Conservation (phyloP, 192 early-diverging fungal species). For the Chytriomyces sp. region DNA sequence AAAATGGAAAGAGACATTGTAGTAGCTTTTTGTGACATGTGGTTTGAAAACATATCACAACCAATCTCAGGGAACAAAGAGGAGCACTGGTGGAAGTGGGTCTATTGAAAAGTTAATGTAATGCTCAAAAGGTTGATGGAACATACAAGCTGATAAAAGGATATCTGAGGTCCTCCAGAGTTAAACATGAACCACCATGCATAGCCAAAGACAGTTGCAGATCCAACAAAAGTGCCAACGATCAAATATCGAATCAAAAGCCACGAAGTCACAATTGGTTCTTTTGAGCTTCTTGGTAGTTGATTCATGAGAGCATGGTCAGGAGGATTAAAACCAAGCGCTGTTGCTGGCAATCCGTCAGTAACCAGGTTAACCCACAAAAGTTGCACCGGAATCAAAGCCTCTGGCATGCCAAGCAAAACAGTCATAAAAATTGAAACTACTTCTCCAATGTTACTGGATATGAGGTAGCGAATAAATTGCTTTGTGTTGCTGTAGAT, state of each 20-base stretch:
- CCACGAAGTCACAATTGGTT: slow-evolving; percentile 94
- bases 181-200: slow-evolving; percentile 99
- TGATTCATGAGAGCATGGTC: slow-evolving; percentile 95
- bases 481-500: slow-evolving; percentile 99
- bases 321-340: slow-evolving; percentile 98
- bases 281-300: slow-evolving; percentile 79
- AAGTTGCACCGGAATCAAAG: slow-evolving; percentile 95
- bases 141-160: slow-evolving; percentile 81
- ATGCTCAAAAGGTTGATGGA: slow-evolving; percentile 2
- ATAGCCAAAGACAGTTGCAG: slow-evolving; percentile 94
- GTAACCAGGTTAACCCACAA: slow-evolving; percentile 99
- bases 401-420: slow-evolving; percentile 94
- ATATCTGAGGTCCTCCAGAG: slow-evolving; percentile 81
- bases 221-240: slow-evolving; percentile 89
- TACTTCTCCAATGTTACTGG: slow-evolving; percentile 98
- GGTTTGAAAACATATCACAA: slow-evolving; percentile 86
- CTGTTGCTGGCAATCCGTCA: slow-evolving; percentile 95
- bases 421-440: slow-evolving; percentile 97
- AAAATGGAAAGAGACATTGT: slow-evolving; percentile 95
- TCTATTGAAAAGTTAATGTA: slow-evolving; percentile 55
- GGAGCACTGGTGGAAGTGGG: slow-evolving; percentile 90
- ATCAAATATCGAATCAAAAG: slow-evolving; percentile 94
- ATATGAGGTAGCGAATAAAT: slow-evolving; percentile 98
- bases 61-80: slow-evolving; percentile 88
- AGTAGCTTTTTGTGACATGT: slow-evolving; percentile 81